phyloP scores from a whole-genome alignment of 2,329 filamentous ascomycete genomes.

The Thielaviopsis ethacetica region DNA sequence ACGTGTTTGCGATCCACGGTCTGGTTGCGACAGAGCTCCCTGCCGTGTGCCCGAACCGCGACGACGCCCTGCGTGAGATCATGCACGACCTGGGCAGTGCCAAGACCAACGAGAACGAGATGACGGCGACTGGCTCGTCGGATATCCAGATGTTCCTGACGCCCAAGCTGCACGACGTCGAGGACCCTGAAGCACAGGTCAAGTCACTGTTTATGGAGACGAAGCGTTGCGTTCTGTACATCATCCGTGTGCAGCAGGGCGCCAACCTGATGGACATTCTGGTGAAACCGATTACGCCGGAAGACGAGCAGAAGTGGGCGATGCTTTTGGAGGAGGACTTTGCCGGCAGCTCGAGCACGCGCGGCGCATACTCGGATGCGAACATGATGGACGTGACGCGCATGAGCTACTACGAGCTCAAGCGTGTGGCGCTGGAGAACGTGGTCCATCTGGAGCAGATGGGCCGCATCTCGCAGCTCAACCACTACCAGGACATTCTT shows the following conservation, averaged over 20 bases:
- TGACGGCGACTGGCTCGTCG: slow-evolving; percentile 68
- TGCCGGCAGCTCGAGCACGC: slow-evolving; percentile 36
- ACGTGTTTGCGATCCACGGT: slow-evolving; percentile 92
- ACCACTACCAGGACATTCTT: slow-evolving; percentile 93
- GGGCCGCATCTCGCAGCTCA: slow-evolving; percentile 75
- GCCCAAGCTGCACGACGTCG: slow-evolving; percentile 74
- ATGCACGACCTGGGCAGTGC: slow-evolving; percentile 88
- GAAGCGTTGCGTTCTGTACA: slow-evolving; percentile 91
- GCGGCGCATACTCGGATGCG: slow-evolving; percentile 76
- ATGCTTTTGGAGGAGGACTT: slow-evolving; percentile 71
- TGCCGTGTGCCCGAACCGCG: slow-evolving; percentile 59
- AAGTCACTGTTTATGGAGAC: slow-evolving; percentile 97
- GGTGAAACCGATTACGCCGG: slow-evolving; percentile 68
- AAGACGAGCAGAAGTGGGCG: slow-evolving; percentile 84
- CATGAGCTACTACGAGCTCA: slow-evolving; percentile 82
- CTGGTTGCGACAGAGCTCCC: slow-evolving; percentile 67
- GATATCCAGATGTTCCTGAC: slow-evolving; percentile 86
- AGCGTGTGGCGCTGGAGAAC: slow-evolving; percentile 84
- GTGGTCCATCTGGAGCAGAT: slow-evolving; percentile 76
- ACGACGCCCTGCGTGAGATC: slow-evolving; percentile 81
- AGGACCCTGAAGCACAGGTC: slow-evolving; percentile 82
- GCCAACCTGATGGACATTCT: slow-evolving; percentile 88
- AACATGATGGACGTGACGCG: slow-evolving; percentile 80
- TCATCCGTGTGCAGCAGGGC: slow-evolving; percentile 89
- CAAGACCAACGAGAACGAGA: slow-evolving; percentile 89